Percentiles rank a stretch among this genome's conserved stretches.
Evolutionary conservation across 164 flowering plant species (phyloP).

Genomic region (Tetrastigma voinierianum): DNA sequence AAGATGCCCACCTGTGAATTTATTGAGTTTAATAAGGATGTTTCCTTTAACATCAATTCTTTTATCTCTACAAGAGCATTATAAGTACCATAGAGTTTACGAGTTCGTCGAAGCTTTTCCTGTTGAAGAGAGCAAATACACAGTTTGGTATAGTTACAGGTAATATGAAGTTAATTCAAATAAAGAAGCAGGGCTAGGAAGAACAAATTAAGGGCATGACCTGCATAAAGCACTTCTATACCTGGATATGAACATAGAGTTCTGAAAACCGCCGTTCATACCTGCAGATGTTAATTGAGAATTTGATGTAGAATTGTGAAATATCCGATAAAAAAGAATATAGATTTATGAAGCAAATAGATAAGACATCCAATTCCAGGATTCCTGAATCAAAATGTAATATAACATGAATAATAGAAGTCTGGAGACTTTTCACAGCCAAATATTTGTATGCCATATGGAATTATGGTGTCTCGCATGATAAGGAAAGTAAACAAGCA

Average conservation of each 20-base stretch:
- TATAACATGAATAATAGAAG: not conserved
- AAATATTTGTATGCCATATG: not conserved
- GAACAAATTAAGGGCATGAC: not conserved
- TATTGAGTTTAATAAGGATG: conserved; percentile 75
- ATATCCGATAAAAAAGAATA: not conserved
- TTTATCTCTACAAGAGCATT: conserved; percentile 89
- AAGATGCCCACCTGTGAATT: conserved; percentile 63
- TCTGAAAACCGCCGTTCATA: conserved; percentile 82
- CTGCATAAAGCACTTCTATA: conserved; percentile 3
- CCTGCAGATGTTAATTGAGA: conserved; percentile 31
- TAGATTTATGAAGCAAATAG: not conserved
- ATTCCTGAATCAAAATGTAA: not conserved
- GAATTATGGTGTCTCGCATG: not conserved
- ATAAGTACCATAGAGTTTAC: conserved; percentile 78
- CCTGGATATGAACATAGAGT: conserved; percentile 75
- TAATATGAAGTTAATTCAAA: not conserved
- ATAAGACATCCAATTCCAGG: not conserved
- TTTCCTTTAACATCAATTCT: conserved; percentile 82
- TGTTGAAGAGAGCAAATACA: conserved; percentile 18
- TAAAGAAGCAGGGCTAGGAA: not conserved
- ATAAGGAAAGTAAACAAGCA: not conserved
- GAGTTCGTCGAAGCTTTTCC: conserved; percentile 77
- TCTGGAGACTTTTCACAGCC: not conserved
- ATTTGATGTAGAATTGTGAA: not conserved
- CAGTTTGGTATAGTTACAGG: not conserved